Conservation (phyloP, 148 eudicot species). For the Nepenthes mirabilis region DNA sequence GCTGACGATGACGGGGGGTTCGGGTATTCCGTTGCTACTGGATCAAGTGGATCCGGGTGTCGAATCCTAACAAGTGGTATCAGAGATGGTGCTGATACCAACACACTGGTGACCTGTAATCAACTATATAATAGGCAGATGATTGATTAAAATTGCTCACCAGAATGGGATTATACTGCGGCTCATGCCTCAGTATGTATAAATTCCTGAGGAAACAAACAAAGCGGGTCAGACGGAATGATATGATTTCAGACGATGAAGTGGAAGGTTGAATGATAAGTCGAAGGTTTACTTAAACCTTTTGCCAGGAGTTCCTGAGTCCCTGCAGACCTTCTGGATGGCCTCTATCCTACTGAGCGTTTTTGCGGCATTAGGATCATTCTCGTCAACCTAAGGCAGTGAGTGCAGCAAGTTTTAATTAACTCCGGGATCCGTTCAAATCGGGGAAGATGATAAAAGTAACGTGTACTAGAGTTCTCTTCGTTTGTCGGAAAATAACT, state of each 20-base stretch:
- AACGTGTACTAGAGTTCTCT: too few species aligned
- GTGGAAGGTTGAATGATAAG: not conserved
- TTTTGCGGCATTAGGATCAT: slow-evolving; percentile 64
- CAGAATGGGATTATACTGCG: slow-evolving; percentile 28
- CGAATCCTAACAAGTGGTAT: too few species aligned
- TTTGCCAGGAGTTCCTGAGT: slow-evolving; percentile 50
- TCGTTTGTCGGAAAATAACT: too few species aligned
- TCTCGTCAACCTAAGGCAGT: slow-evolving; percentile 39
- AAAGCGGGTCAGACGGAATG: slow-evolving; percentile 2
- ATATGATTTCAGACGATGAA: not conserved
- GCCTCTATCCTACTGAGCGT: slow-evolving; percentile 56
- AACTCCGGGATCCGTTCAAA: not conserved
- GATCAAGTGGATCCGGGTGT: too few species aligned
- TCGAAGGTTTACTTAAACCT: slow-evolving; percentile 25
- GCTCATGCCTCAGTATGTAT: slow-evolving; percentile 29
- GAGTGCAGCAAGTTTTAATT: slow-evolving; percentile 4
- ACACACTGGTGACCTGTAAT: not conserved
- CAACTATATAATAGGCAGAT: not conserved
- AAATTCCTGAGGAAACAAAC: slow-evolving; percentile 32
- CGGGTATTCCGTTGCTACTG: too few species aligned
- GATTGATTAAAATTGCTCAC: slow-evolving; percentile 19
- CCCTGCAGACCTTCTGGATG: slow-evolving; percentile 56
- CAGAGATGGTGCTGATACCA: too few species aligned
- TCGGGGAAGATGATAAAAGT: too few species aligned
- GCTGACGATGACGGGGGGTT: too few species aligned